A percentile compares a stretch with the other conserved stretches of the same genome.
These are phyloP conservation scores for Mycena filopes DNA, from an alignment of 768 basidiomycete genomes.

Conservation along the genomic window DNA sequence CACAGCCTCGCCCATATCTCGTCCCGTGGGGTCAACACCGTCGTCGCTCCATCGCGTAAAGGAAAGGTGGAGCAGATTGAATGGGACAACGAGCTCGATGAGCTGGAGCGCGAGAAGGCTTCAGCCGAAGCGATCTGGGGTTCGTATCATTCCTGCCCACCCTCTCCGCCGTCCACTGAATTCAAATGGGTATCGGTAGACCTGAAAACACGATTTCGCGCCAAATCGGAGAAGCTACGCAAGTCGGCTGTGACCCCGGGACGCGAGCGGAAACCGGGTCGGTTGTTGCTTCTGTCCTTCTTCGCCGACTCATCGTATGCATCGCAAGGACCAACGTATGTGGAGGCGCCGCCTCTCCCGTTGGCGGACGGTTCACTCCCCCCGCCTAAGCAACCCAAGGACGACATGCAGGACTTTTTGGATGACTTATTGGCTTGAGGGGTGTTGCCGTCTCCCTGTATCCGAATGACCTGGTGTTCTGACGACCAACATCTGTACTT, in stretches of 20 bases:
- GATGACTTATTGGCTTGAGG: no score
- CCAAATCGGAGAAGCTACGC: constrained; percentile 61
- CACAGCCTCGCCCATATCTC: no score
- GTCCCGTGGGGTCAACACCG: constrained; percentile 37
- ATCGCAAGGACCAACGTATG: background rate
- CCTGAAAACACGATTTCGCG: constrained; percentile 66
- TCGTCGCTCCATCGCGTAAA: constrained; percentile 61
- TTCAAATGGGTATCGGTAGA: constrained; percentile 51
- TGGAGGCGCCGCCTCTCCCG: no score
- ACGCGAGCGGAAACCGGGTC: constrained; percentile 49
- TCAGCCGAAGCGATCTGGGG: constrained; percentile 83
- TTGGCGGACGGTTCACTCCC: no score
- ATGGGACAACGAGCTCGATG: constrained; percentile 74
- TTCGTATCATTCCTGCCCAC: constrained; percentile 39
- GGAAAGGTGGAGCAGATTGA: constrained; percentile 71
- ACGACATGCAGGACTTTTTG: no score
- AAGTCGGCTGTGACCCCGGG: constrained; percentile 38
- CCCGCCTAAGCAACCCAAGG: no score
- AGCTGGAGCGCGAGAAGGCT: constrained; percentile 79
- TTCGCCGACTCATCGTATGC: background rate
- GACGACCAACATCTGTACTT: no score
- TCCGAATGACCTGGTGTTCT: no score
- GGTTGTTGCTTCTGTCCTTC: background rate
- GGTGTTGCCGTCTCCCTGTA: no score
- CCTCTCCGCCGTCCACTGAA: background rate